Evolutionary conservation across 345 rosid genomes (phyloP), one percentile per base, ranked within the genome.

Genomic region (Sisymbrium irio): DNA sequence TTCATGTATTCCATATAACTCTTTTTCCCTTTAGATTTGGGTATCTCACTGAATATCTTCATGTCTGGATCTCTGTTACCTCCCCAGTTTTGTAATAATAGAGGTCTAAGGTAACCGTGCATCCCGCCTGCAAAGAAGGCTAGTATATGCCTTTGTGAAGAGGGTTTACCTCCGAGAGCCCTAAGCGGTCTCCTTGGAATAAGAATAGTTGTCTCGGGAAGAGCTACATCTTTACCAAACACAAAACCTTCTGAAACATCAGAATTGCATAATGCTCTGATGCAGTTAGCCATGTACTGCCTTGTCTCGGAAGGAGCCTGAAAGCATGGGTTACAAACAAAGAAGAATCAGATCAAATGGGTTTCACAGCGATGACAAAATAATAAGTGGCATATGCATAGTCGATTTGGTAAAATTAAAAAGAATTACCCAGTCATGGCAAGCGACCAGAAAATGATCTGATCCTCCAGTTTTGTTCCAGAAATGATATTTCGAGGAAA

Each of bases 391-490:
- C 11, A 32, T 27, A 12, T 44, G 40, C 11, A 32, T 27, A 12
- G 62, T 44, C 51, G 22, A 41, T 15, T 18, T 2, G 45, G 19
- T 27, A 63, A 3, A 36, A 46, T 28, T 6, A 40, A 58, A 68
- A 63, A 33, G 60, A 47, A 78, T 63, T 84, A 91, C 98, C 98
- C 96, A 94, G 75, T 94, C 98, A 73, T 94, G 98, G 79, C 98
- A 94, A 83, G 98, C 97, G 18, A 84, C 97, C 0, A 94, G 88
- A 57, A 94, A 94, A 80, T 94, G 98, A 81, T 94, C 98, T 4
- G 89, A 84, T 67, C 98, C 98, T 56, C 72, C 85, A 33, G 97
- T 94, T 82, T 87, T 84, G 67, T 91, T 94, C 98, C 98, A 94
- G 86, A 83, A 91, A 67, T 77, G 80, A 79, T 94, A 82, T 75